A percentile compares a stretch with the other conserved stretches of the same genome.
Conservation (phyloP, 345 rosid species). For the Geranium rotundifolium region DNA sequence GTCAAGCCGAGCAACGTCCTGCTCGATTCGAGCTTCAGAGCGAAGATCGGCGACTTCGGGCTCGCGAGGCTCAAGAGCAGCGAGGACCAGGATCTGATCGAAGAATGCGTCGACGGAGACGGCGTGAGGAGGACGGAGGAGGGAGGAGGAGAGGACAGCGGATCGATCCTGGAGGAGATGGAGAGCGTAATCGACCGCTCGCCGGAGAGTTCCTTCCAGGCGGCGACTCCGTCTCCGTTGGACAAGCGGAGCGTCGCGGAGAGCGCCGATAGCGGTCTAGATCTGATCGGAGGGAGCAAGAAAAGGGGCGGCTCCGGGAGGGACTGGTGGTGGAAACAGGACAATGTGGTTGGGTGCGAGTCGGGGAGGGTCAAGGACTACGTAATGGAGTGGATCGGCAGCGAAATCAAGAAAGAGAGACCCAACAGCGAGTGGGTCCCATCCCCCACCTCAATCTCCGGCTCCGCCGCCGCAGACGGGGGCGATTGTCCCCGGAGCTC, state of each 20-base stretch:
- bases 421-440: constrained; percentile 66
- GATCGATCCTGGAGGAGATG: constrained; percentile 50
- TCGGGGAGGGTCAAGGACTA: constrained; percentile 58
- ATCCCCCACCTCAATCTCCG: no score
- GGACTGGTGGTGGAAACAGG: constrained; percentile 72
- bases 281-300: constrained; percentile 3
- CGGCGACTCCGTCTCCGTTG: constrained; percentile 36
- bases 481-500: no score
- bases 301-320: constrained; percentile 23
- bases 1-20: constrained; percentile 77
- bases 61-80: constrained; percentile 41
- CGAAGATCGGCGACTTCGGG: constrained; percentile 81
- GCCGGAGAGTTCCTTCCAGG: constrained; percentile 33
- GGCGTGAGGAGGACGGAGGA: constrained; percentile 23
- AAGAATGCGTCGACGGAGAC: constrained; percentile 12
- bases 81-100: background rate
- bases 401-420: constrained; percentile 66
- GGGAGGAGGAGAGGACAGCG: constrained; percentile 42
- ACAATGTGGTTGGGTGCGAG: constrained; percentile 20
- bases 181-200: constrained; percentile 79
- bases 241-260: constrained; percentile 18
- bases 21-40: constrained; percentile 53
- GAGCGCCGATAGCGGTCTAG: constrained; percentile 17
- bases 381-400: constrained; percentile 90
- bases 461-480: constrained; percentile 2